Percentiles rank a stretch among this genome's conserved stretches.
Evolutionary conservation across 371 early-diverging fungal genomes (phyloP).

Genomic region (Actinomucor elegans): DNA sequence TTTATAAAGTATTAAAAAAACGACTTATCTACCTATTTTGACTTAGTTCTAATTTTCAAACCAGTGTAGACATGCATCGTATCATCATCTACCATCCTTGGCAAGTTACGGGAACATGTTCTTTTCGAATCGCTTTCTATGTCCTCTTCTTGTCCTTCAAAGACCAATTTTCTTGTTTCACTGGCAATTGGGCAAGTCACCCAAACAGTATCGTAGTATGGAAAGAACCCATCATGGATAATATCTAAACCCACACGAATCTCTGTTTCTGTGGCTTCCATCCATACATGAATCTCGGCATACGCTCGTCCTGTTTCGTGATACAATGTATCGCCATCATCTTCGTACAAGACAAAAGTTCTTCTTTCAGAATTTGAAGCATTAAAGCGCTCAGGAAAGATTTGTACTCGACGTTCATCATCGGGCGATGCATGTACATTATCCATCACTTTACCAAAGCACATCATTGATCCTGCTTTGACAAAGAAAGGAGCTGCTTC

Average conservation of each 20-base stretch:
- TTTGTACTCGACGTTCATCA: slow-evolving; percentile 35
- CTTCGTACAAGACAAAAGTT: slow-evolving; percentile 33
- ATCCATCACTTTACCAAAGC: slow-evolving; percentile 35
- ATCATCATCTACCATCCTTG: slow-evolving; percentile 20
- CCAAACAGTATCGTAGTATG: slow-evolving; percentile 40
- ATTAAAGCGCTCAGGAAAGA: slow-evolving; percentile 28
- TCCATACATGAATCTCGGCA: slow-evolving; percentile 31
- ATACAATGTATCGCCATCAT: slow-evolving; percentile 40
- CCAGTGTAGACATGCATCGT: slow-evolving; percentile 16
- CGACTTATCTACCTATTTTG: no score
- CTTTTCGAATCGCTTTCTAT: not conserved
- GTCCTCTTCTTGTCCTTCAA: slow-evolving; percentile 11
- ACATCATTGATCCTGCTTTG: slow-evolving; percentile 31
- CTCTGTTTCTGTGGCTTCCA: slow-evolving; percentile 24
- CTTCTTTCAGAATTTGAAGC: not conserved
- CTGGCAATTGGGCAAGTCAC: slow-evolving; percentile 43
- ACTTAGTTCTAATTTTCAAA: no score
- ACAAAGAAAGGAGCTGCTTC: slow-evolving; percentile 34
- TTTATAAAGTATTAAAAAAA: no score
- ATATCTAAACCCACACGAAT: slow-evolving; percentile 34
- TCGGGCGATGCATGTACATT: slow-evolving; percentile 26
- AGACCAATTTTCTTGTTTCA: slow-evolving; percentile 37
- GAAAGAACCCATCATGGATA: slow-evolving; percentile 34
- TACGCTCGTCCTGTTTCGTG: slow-evolving; percentile 36
- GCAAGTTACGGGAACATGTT: no score